These are phyloP conservation scores for Irineochytrium annulatum DNA, from an alignment of 192 early-diverging fungal genomes.

Conservation along the genomic window DNA sequence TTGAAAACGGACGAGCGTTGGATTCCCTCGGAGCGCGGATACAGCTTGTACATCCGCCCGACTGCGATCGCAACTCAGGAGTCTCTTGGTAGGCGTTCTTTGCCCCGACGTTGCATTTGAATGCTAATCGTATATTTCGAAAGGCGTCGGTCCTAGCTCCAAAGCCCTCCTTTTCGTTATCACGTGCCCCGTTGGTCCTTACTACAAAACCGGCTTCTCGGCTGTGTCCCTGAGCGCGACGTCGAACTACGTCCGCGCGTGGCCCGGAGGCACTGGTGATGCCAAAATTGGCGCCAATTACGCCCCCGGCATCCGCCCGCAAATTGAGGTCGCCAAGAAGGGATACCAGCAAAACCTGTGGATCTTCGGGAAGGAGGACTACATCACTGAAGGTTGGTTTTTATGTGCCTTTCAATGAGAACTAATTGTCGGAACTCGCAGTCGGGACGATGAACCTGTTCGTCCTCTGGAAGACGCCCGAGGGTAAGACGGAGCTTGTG, in stretches of 20 bases:
- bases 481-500: constrained; percentile 77
- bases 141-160: constrained; percentile 80
- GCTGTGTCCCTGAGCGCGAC: constrained; percentile 85
- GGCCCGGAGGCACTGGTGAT: constrained; percentile 93
- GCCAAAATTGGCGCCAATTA: constrained; percentile 90
- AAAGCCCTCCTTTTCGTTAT: constrained; percentile 83
- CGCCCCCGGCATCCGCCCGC: constrained; percentile 75
- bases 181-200: constrained; percentile 89
- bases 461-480: constrained; percentile 77
- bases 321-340: constrained; percentile 78
- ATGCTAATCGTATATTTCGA: neutral
- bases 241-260: constrained; percentile 81
- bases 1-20: constrained; percentile 76
- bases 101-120: neutral
- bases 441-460: constrained; percentile 99
- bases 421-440: too few species aligned
- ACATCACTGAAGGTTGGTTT: constrained; percentile 70
- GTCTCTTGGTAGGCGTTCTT: constrained; percentile 32
- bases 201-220: constrained; percentile 91
- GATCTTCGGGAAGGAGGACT: constrained; percentile 82
- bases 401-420: too few species aligned
- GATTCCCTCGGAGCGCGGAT: constrained; percentile 89
- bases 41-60: constrained; percentile 90
- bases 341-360: constrained; percentile 95
- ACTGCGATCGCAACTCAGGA: constrained; percentile 90